Percentiles rank a stretch among this genome's conserved stretches.
Conservation (phyloP, 768 basidiomycete genomes). For the Russula olivacea region DNA sequence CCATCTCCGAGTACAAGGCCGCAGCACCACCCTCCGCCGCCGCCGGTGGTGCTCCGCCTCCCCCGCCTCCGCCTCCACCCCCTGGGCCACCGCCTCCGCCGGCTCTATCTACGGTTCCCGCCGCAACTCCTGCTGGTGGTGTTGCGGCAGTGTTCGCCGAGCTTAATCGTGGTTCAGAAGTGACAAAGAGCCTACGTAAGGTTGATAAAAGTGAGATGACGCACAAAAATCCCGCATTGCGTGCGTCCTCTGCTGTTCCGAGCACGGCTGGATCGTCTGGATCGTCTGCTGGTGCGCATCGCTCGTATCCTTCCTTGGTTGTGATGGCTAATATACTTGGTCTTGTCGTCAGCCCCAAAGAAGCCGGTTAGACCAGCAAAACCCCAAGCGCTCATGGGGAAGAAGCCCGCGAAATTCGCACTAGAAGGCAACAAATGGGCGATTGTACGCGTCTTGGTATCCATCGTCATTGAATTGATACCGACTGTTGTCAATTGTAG, state of each 20-base stretch:
- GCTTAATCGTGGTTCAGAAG: slow-evolving; percentile 81
- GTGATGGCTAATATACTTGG: not conserved
- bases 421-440: slow-evolving; percentile 93
- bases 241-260: slow-evolving; percentile 50
- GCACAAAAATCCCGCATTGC: slow-evolving; percentile 91
- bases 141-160: slow-evolving; percentile 83
- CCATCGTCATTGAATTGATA: not conserved
- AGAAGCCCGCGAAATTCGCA: slow-evolving; percentile 86
- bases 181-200: slow-evolving; percentile 87
- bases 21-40: slow-evolving; percentile 32
- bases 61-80: slow-evolving; percentile 37
- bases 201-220: slow-evolving; percentile 98
- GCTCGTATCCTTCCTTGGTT: not conserved
- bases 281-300: slow-evolving; percentile 21
- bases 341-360: slow-evolving; percentile 35
- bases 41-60: slow-evolving; percentile 37
- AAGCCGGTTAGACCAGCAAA: slow-evolving; percentile 79
- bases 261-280: slow-evolving; percentile 29
- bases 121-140: slow-evolving; percentile 41
- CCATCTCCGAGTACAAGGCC: slow-evolving; percentile 48
- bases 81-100: slow-evolving; percentile 35
- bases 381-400: slow-evolving; percentile 74
- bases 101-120: slow-evolving; percentile 29
- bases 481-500: slow-evolving; percentile 36
- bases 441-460: slow-evolving; percentile 50